Conservation (phyloP, 1,284 basidiomycete genomes). For the Hymenochaete sp. region DNA sequence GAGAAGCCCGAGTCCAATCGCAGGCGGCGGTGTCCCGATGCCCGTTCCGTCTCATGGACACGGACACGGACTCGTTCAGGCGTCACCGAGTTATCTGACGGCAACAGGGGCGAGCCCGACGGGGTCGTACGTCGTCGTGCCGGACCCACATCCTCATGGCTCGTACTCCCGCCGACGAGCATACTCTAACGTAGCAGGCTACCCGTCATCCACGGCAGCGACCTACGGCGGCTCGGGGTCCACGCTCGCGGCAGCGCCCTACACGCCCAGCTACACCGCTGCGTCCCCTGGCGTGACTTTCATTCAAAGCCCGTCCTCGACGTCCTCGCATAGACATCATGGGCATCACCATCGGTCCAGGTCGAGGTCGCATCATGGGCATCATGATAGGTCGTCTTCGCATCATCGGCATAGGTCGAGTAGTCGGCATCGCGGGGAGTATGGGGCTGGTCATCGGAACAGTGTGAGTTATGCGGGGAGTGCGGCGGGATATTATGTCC, state of each 20-base stretch:
- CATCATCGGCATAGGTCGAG: slow-evolving; percentile 12
- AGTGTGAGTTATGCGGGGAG: slow-evolving; percentile 4
- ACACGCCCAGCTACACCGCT: slow-evolving; percentile 4
- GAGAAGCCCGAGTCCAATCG: not conserved
- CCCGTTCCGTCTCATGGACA: not conserved
- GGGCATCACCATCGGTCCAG: slow-evolving; percentile 10
- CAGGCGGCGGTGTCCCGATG: no score
- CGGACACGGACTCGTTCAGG: not conserved
- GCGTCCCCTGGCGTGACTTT: slow-evolving; percentile 9
- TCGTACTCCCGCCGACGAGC: slow-evolving; percentile 1
- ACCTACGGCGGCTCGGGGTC: not conserved
- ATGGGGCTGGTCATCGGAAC: slow-evolving; percentile 2
- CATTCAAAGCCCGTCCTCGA: slow-evolving; percentile 5
- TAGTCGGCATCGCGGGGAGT: slow-evolving; percentile 2
- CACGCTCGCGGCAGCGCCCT: slow-evolving; percentile 1
- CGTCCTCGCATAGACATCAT: slow-evolving; percentile 3
- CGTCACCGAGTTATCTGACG: not conserved
- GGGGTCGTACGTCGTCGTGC: slow-evolving; percentile 2
- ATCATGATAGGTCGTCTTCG: no score
- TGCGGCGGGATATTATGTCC: slow-evolving; percentile 5
- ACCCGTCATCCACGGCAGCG: not conserved
- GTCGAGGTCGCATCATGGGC: slow-evolving; percentile 8
- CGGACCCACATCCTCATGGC: not conserved
- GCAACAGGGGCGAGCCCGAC: not conserved
- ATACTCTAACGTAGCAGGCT: not conserved